Evolutionary conservation across 2,329 filamentous ascomycete species (phyloP), one percentile per base, ranked within the genome.

Genomic region (Drechslerella dactyloides): DNA sequence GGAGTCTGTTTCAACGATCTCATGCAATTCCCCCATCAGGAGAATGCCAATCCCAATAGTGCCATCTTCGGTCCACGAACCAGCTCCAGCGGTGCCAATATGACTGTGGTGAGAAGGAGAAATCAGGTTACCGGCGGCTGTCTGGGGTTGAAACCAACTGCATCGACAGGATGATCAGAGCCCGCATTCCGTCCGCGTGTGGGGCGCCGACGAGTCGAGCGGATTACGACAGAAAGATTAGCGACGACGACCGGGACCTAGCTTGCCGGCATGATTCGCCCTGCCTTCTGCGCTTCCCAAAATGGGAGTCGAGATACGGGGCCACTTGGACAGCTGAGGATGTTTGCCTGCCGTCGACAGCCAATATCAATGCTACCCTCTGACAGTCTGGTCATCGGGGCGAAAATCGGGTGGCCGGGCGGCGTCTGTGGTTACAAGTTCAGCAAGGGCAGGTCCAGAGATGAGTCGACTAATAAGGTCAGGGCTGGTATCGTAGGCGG

Each of bases 21-120:
- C 60, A 65, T 72, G 68, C 68, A 55, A 72, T 64, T 44, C 48
- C 52, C 63, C 55, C 62, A 72, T 72, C 60, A 61, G 64, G 44
- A 48, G 68, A 72, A 72, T 72, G 68, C 53, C 60, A 72, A 72
- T 33, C 68, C 68, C 60, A 65, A 50, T 37, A 59, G 33, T 21
- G 19, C 27, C 58, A 40, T 59, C 10, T 48, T 54, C 21, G 21
- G 24, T 54, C 40, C 24, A 5, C 42, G 19, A 46, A 35, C 44
- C 27, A 33, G 27, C 27, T 33, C 27, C 27, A 8, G 8, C 27
- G 3, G 8, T 3, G 27, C 8, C 27, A 8, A 3, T 33, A 33
- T 33, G 27, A 8, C 27, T 33, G 4, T 33, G 27, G 4, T 8
- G 27, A 8, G 15, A 33, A 21, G 44, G n/a, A n/a, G n/a, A 53